These are phyloP conservation scores for Fusarium brevicatenulatum DNA, from an alignment of 2,329 filamentous ascomycete species.

Conservation along the genomic window DNA sequence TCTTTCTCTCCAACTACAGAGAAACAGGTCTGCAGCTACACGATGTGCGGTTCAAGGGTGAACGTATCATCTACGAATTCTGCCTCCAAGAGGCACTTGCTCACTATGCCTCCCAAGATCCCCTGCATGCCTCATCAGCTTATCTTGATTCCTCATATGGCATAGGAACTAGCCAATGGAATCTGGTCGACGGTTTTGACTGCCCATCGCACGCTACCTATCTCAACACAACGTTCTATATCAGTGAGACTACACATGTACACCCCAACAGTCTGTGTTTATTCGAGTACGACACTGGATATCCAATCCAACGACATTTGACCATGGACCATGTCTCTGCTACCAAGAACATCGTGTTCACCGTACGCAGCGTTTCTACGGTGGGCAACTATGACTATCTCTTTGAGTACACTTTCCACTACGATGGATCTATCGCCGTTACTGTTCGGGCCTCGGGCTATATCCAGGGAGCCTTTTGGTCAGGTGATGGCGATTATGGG, in stretches of 20 bases:
- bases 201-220: constrained; percentile 63
- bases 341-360: constrained; percentile 60
- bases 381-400: constrained; percentile 66
- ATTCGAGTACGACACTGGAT: constrained; percentile 63
- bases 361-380: constrained; percentile 58
- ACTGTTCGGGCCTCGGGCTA: constrained; percentile 64
- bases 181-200: constrained; percentile 61
- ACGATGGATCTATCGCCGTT: constrained; percentile 63
- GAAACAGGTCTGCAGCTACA: constrained; percentile 61
- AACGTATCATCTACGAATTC: constrained; percentile 65
- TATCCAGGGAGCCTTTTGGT: constrained; percentile 61
- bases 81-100: constrained; percentile 65
- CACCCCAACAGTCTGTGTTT: constrained; percentile 64
- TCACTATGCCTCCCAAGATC: constrained; percentile 62
- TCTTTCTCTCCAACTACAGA: constrained; percentile 61
- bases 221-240: constrained; percentile 59
- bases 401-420: constrained; percentile 61
- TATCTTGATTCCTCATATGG: constrained; percentile 61
- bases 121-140: constrained; percentile 55
- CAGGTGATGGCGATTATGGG: constrained; percentile 59
- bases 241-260: constrained; percentile 54
- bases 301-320: constrained; percentile 61
- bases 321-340: constrained; percentile 53
- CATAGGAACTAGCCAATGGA: constrained; percentile 57
- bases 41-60: constrained; percentile 64